A percentile compares a stretch with the other conserved stretches of the same genome.
Conservation (phyloP, 2,329 filamentous ascomycete genomes). For the Fusarium subtropicale region DNA sequence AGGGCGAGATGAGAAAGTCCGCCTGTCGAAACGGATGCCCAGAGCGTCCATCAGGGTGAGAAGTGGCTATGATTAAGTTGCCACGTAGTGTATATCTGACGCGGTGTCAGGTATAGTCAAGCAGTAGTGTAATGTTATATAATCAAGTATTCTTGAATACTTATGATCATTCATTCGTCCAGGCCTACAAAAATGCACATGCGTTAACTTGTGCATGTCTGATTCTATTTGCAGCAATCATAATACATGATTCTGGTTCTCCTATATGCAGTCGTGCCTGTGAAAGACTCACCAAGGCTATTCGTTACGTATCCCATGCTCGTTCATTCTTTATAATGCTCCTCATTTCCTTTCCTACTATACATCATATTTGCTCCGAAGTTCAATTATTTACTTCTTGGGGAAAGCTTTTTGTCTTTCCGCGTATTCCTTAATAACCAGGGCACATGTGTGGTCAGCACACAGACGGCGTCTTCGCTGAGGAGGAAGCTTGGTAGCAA, state of each 20-base stretch:
- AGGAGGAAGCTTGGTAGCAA: constrained; percentile 81
- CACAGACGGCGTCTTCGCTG: constrained; percentile 83
- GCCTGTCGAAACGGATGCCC: constrained; percentile 39
- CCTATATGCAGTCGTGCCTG: constrained; percentile 1
- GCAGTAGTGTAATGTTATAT: constrained; percentile 18
- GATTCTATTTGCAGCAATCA: not conserved
- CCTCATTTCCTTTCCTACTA: constrained; percentile 5
- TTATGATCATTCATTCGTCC: constrained; percentile 3
- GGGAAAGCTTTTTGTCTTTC: constrained; percentile 70
- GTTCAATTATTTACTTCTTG: constrained; percentile 47
- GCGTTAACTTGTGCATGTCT: not conserved
- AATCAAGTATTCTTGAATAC: constrained; percentile 16
- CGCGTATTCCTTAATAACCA: constrained; percentile 84
- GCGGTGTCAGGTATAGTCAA: not conserved
- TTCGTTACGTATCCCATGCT: not conserved
- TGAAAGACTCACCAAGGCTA: not conserved
- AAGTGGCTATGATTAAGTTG: constrained; percentile 14
- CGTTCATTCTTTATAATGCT: not conserved
- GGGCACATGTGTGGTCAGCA: constrained; percentile 83
- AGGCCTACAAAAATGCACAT: not conserved
- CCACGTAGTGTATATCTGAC: constrained; percentile 4
- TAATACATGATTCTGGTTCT: not conserved
- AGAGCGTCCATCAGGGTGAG: constrained; percentile 42
- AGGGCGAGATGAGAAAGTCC: constrained; percentile 56
- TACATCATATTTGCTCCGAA: not conserved